Evolutionary conservation across 1,139 yeast genomes (phyloP).

Genomic region (Insectozyma bohioensis): DNA sequence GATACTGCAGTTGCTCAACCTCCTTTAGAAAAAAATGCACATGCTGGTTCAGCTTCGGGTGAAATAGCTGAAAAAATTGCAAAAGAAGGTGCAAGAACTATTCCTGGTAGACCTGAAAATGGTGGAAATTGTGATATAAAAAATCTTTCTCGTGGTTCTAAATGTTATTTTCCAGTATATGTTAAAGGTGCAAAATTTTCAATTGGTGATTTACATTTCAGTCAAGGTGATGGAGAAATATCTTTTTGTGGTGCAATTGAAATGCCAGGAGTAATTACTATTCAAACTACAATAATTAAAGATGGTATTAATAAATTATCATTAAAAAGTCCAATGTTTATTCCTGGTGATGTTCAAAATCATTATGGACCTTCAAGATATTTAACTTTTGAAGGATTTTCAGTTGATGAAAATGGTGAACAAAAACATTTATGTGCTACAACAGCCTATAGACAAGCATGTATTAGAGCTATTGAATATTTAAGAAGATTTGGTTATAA

Average conservation of each 20-base stretch:
- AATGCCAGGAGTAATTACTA: conserved; percentile 48
- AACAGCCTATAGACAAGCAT: conserved; percentile 50
- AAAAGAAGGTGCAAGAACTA: conserved; percentile 47
- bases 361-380: conserved; percentile 48
- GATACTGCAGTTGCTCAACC: conserved; percentile 41
- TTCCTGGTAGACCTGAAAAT: conserved; percentile 52
- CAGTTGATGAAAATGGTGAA: conserved; percentile 45
- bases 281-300: conserved; percentile 38
- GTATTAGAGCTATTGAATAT: conserved; percentile 49
- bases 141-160: conserved; percentile 48
- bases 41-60: conserved; percentile 35
- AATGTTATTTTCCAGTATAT: conserved; percentile 47
- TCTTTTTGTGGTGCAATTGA: conserved; percentile 56
- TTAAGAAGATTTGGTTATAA: conserved; percentile 48
- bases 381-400: conserved; percentile 52
- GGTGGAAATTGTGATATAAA: conserved; percentile 56
- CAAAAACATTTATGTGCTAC: conserved; percentile 47
- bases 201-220: conserved; percentile 49
- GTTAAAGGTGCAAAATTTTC: conserved; percentile 48
- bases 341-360: conserved; percentile 49
- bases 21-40: conserved; percentile 36
- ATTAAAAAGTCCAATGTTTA: conserved; percentile 45
- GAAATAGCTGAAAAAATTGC: conserved; percentile 27
- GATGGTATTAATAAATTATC: conserved; percentile 39
- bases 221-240: conserved; percentile 54